phyloP scores from a whole-genome alignment of 2,329 filamentous ascomycete genomes.

The Zopfia rhizophila region DNA sequence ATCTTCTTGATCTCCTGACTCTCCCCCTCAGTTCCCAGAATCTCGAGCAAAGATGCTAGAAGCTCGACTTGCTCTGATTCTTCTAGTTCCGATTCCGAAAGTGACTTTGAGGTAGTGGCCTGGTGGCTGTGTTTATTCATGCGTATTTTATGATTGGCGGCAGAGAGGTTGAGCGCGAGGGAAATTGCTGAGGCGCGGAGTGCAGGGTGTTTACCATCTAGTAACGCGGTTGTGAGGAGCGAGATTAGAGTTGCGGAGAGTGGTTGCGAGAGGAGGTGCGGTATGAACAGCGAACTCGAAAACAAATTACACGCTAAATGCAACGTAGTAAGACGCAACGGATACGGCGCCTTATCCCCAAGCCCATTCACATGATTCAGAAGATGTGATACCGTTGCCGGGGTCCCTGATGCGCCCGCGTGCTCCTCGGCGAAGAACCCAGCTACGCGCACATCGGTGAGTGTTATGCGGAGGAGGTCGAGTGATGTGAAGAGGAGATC shows the following conservation, averaged over 20 bases:
- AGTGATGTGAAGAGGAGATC: conserved; percentile 81
- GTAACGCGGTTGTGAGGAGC: conserved; percentile 79
- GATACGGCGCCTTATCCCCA: conserved; percentile 73
- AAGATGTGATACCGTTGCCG: conserved; percentile 65
- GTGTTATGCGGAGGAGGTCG: conserved; percentile 83
- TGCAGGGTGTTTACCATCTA: conserved; percentile 78
- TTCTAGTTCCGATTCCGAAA: conserved; percentile 57
- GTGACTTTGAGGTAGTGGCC: conserved; percentile 12
- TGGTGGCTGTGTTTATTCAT: conserved; percentile 60
- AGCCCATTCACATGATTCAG: conserved; percentile 66
- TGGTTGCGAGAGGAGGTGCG: conserved; percentile 65
- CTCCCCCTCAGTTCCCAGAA: conserved; percentile 66
- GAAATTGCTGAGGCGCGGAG: conserved; percentile 84
- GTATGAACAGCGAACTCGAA: conserved; percentile 75
- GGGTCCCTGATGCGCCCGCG: conserved; percentile 59
- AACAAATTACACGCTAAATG: conserved; percentile 90
- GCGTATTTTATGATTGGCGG: conserved; percentile 74
- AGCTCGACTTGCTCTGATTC: conserved; percentile 83
- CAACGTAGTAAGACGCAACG: conserved; percentile 82
- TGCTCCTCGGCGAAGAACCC: conserved; percentile 84
- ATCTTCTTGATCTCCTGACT: conserved; percentile 77
- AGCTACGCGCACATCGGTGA: conserved; percentile 81
- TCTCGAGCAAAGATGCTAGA: conserved; percentile 81
- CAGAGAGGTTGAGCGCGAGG: conserved; percentile 83
- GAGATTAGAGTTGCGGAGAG: conserved; percentile 69